Evolutionary conservation across 192 early-diverging fungal genomes (phyloP).

Genomic region (Coemansia sp.): DNA sequence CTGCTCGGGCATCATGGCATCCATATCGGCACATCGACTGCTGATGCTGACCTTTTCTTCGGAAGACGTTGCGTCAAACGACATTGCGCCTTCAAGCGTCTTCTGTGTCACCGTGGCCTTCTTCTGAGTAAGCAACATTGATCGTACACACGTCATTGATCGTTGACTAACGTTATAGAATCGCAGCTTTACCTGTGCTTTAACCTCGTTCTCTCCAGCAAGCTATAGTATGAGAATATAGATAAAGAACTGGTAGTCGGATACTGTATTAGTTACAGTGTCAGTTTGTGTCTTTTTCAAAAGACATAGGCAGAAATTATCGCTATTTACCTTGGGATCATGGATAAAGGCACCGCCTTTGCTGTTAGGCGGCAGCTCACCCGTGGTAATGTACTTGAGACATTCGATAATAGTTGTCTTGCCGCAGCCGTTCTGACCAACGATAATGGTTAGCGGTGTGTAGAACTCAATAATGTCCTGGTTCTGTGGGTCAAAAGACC

Average conservation of each 20-base stretch:
- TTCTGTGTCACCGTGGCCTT: slow-evolving; percentile 58
- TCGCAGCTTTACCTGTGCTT: slow-evolving; percentile 86
- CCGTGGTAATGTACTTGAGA: slow-evolving; percentile 93
- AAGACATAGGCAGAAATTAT: not conserved
- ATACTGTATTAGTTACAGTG: not conserved
- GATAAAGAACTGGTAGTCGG: not conserved
- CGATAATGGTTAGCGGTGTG: slow-evolving; percentile 90
- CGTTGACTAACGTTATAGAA: slow-evolving; percentile 78
- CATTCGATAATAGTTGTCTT: slow-evolving; percentile 99
- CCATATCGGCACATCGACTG: slow-evolving; percentile 79
- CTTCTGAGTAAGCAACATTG: slow-evolving; percentile 71
- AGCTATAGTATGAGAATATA: slow-evolving; percentile 41
- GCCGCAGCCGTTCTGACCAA: slow-evolving; percentile 93
- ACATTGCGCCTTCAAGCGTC: slow-evolving; percentile 77
- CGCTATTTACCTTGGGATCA: slow-evolving; percentile 75
- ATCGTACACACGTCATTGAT: slow-evolving; percentile 73
- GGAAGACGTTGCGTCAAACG: slow-evolving; percentile 55
- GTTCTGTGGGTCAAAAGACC: slow-evolving; percentile 82
- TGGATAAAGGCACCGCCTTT: slow-evolving; percentile 90
- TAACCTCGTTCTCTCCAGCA: slow-evolving; percentile 72
- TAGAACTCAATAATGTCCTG: slow-evolving; percentile 78
- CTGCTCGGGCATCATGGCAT: slow-evolving; percentile 77
- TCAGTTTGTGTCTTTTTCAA: not conserved
- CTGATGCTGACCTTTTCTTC: slow-evolving; percentile 72
- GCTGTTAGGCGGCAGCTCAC: slow-evolving; percentile 83